Conservation (phyloP, 345 rosid species). For the Euclidium syriacum region DNA sequence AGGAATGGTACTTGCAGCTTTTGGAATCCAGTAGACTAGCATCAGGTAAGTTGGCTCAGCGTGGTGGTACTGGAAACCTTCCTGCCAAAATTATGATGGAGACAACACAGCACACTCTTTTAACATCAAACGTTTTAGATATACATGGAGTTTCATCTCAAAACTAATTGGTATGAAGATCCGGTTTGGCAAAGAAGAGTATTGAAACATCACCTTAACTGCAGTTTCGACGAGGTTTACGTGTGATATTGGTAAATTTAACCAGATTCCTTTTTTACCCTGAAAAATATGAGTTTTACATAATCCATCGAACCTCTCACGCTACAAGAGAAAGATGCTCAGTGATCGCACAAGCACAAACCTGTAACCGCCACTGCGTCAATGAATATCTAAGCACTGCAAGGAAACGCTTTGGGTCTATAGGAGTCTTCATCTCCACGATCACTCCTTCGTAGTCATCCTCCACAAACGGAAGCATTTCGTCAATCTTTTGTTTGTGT, state of each 20-base stretch:
- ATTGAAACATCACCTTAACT: constrained; percentile 49
- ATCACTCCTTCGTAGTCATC: constrained; percentile 56
- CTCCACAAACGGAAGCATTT: constrained; percentile 39
- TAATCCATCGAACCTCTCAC: not conserved
- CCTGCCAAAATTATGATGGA: constrained; percentile 28
- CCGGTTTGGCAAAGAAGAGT: not conserved
- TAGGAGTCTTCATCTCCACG: constrained; percentile 49
- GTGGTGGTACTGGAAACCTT: constrained; percentile 74
- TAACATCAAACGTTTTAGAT: not conserved
- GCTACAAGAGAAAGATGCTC: not conserved
- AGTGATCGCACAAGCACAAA: constrained; percentile 9
- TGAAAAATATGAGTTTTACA: constrained; percentile 7
- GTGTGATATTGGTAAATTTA: constrained; percentile 57
- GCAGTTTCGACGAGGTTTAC: constrained; percentile 64
- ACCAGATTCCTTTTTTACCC: constrained; percentile 83
- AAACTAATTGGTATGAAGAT: too few species aligned
- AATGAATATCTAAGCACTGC: constrained; percentile 39
- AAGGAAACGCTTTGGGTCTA: constrained; percentile 41
- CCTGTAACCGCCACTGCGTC: constrained; percentile 51
- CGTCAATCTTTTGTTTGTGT: constrained; percentile 4
- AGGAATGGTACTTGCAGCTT: constrained; percentile 56
- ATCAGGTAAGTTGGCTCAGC: constrained; percentile 80
- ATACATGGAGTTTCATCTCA: not conserved
- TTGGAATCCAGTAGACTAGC: constrained; percentile 83
- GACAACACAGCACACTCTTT: not conserved